phyloP scores from a whole-genome alignment of 2,329 filamentous ascomycete genomes.

The Monilinia aucupariae region DNA sequence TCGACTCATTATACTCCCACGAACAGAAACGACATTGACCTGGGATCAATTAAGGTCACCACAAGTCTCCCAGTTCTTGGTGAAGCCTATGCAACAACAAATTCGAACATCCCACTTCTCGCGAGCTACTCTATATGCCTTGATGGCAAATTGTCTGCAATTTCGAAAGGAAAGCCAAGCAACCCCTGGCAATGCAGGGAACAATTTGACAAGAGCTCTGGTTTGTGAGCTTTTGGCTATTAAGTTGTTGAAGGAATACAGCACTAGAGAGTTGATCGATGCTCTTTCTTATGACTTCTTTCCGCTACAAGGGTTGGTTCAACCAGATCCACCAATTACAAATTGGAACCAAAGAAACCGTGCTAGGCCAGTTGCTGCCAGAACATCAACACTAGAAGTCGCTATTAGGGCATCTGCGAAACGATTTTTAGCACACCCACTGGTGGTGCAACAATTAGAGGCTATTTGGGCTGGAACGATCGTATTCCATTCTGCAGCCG shows the following conservation, averaged over 20 bases:
- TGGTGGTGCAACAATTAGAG: constrained; percentile 91
- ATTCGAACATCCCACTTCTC: constrained; percentile 80
- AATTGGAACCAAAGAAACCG: constrained; percentile 37
- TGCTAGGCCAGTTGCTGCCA: constrained; percentile 55
- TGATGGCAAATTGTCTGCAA: constrained; percentile 91
- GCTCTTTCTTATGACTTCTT: constrained; percentile 93
- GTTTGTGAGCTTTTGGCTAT: constrained; percentile 88
- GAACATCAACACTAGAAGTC: constrained; percentile 86
- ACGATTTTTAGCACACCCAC: constrained; percentile 82
- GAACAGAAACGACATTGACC: constrained; percentile 84
- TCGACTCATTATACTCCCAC: constrained; percentile 73
- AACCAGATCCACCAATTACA: constrained; percentile 38
- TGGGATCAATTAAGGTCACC: constrained; percentile 97
- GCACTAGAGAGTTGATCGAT: constrained; percentile 84
- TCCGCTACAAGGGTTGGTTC: constrained; percentile 74
- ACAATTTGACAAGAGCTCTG: constrained; percentile 76
- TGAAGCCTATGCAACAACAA: constrained; percentile 92
- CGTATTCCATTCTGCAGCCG: constrained; percentile 85
- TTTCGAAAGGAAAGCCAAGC: constrained; percentile 82
- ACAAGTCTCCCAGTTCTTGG: constrained; percentile 88
- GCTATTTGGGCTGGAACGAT: constrained; percentile 96
- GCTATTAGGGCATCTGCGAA: constrained; percentile 91
- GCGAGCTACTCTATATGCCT: constrained; percentile 77
- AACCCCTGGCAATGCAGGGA: constrained; percentile 78
- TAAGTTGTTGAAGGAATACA: constrained; percentile 83